Percentiles rank a stretch among this genome's conserved stretches.
These are phyloP conservation scores for Penicillium waksmanii DNA, from an alignment of 495 filamentous ascomycete species.

Conservation along the genomic window DNA sequence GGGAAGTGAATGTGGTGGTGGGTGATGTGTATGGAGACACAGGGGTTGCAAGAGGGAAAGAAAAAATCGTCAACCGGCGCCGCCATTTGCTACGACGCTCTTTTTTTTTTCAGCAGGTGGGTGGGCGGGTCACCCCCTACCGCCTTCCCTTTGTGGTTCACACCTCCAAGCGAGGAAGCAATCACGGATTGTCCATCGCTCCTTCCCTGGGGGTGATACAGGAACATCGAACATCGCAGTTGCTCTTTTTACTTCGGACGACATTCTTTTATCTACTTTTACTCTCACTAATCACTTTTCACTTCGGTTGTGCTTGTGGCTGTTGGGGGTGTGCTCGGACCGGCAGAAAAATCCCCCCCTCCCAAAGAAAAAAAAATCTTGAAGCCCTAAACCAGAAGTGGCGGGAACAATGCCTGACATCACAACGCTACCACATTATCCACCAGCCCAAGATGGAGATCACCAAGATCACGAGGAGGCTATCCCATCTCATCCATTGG, in stretches of 20 bases:
- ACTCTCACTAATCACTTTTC: no score
- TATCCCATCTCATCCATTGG: constrained; percentile 80
- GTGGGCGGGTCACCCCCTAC: constrained; percentile 13
- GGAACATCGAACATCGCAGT: not conserved
- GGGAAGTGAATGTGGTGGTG: constrained; percentile 35
- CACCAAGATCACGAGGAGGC: constrained; percentile 26
- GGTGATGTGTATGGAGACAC: constrained; percentile 36
- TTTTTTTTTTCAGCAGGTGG: constrained; percentile 41
- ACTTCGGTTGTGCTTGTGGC: not conserved
- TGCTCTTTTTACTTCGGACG: not conserved
- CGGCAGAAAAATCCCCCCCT: constrained; percentile 9
- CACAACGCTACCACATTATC: constrained; percentile 30
- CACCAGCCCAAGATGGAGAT: constrained; percentile 25
- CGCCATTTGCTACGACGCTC: constrained; percentile 35
- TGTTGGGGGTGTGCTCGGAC: constrained; percentile 10
- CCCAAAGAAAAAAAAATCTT: constrained; percentile 18
- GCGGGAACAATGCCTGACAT: constrained; percentile 37
- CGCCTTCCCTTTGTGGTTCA: constrained; percentile 21
- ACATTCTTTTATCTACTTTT: not conserved
- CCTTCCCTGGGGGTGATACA: not conserved
- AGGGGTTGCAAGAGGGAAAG: constrained; percentile 41
- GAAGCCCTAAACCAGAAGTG: constrained; percentile 33
- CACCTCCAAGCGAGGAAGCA: constrained; percentile 21
- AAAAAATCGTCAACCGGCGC: constrained; percentile 33
- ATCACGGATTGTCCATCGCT: constrained; percentile 8